Conservation (phyloP, 139 green algal species). For the Pleodorina starrii region DNA sequence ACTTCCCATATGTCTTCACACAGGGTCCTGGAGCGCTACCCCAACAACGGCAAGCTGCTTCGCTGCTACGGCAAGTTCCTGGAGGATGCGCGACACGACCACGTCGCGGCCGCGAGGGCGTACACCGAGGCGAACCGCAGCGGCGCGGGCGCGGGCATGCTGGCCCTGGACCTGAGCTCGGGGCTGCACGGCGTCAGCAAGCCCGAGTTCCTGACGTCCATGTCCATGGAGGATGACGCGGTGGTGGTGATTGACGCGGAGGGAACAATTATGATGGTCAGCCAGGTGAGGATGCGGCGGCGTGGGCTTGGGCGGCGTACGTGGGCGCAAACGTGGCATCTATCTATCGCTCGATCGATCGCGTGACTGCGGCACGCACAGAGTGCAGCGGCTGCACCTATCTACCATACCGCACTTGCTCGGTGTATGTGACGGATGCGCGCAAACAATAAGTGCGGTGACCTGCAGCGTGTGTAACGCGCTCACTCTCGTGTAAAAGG, state of each 20-base stretch:
- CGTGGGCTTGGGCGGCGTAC: too few species aligned
- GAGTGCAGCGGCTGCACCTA: too few species aligned
- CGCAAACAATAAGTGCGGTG: too few species aligned
- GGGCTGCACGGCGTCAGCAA: neutral
- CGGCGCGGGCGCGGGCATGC: constrained; percentile 6
- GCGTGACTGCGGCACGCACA: too few species aligned
- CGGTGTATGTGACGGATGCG: too few species aligned
- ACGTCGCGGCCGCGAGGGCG: neutral
- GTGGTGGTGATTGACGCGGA: constrained; percentile 54
- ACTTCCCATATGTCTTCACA: too few species aligned
- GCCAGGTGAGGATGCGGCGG: neutral
- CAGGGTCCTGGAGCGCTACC: constrained; percentile 63
- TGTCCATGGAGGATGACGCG: constrained; percentile 55
- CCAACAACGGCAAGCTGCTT: constrained; percentile 55
- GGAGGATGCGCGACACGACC: constrained; percentile 55
- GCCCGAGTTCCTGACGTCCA: constrained; percentile 47
- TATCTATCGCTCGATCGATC: too few species aligned
- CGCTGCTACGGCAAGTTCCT: constrained; percentile 63
- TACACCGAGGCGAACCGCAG: constrained; percentile 52
- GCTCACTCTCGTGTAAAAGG: too few species aligned
- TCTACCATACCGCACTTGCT: too few species aligned
- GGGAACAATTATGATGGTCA: constrained; percentile 57
- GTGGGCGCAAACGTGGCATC: too few species aligned
- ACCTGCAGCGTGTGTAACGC: too few species aligned
- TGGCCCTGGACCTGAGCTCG: constrained; percentile 30